A percentile compares a stretch with the other conserved stretches of the same genome.
phyloP scores from a whole-genome alignment of 139 green algal genomes.

The Micromonas commoda region DNA sequence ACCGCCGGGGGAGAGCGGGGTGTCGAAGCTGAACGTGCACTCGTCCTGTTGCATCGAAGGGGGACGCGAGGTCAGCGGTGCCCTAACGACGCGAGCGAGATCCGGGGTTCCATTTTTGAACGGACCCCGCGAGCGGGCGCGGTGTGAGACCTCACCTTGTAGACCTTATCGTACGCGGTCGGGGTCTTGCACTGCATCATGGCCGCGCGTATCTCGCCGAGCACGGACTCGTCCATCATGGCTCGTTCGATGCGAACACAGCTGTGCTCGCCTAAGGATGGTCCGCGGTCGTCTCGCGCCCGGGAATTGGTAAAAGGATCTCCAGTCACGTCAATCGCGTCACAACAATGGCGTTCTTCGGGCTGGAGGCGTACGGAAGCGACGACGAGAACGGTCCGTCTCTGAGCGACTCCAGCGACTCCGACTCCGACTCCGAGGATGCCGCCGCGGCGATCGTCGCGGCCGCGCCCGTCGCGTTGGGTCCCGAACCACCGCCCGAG shows the following conservation, averaged over 20 bases:
- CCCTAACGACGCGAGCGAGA: too few species aligned
- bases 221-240: neutral
- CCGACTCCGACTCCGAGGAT: neutral
- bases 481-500: too few species aligned
- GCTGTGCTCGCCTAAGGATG: too few species aligned
- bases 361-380: neutral
- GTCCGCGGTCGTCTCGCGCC: too few species aligned
- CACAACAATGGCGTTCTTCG: neutral
- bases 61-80: neutral
- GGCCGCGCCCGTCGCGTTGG: too few species aligned
- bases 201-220: neutral
- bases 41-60: conserved; percentile 39
- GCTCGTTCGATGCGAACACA: too few species aligned
- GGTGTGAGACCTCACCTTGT: too few species aligned
- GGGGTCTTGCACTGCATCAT: neutral
- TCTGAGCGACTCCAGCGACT: too few species aligned
- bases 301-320: too few species aligned
- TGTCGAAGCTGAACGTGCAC: conserved; percentile 61
- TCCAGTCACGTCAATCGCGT: conserved; percentile 2
- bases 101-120: too few species aligned
- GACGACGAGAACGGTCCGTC: neutral
- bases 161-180: conserved; percentile 5
- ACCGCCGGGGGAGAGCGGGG: conserved; percentile 29
- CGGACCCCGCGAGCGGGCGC: too few species aligned
- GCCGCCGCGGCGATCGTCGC: too few species aligned